phyloP scores from a whole-genome alignment of 306 rosid genomes.

The Adenanthera pavonina region DNA sequence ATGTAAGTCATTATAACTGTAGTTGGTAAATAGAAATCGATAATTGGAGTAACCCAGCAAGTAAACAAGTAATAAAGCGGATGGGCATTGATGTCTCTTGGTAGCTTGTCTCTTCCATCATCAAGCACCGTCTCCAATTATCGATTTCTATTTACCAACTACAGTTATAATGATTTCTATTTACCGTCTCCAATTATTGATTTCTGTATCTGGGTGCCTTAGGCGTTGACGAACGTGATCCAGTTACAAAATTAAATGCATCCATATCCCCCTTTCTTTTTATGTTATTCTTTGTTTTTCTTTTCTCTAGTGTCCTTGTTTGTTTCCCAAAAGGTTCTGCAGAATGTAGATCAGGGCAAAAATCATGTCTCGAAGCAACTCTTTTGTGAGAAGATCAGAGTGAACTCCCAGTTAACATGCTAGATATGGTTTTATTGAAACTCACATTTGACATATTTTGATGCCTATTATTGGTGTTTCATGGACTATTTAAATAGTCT shows the following conservation, averaged over 20 bases:
- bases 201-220: background rate
- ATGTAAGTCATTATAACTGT: conserved; percentile 4
- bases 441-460: background rate
- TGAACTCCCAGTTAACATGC: background rate
- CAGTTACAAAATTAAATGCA: background rate
- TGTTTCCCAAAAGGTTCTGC: background rate
- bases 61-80: background rate
- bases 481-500: background rate
- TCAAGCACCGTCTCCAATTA: background rate
- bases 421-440: background rate
- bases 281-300: background rate
- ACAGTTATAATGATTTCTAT: background rate
- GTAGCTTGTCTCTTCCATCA: conserved; percentile 23
- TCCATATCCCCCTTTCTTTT: background rate
- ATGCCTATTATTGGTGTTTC: background rate
- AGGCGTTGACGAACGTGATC: background rate
- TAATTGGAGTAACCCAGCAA: background rate
- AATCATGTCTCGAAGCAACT: background rate
- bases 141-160: background rate
- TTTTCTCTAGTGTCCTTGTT: background rate
- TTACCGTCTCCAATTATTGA: too few species aligned
- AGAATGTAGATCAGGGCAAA: background rate
- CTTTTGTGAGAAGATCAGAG: conserved; percentile 6
- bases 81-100: background rate
- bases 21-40: background rate